Conservation (phyloP, 345 rosid species). For the Mallotus nudiflorus region DNA sequence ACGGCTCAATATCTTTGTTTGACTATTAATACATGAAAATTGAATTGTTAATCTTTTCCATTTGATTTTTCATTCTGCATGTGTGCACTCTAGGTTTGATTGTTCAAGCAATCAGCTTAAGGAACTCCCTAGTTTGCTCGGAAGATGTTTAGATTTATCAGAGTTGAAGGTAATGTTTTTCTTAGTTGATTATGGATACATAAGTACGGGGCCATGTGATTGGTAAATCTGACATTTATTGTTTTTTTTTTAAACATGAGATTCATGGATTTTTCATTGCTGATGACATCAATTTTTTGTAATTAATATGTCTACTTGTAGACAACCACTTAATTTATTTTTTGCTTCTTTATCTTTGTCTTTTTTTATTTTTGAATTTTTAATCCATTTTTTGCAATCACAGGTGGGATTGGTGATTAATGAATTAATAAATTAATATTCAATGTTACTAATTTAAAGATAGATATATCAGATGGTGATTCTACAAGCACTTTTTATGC, state of each 20-base stretch:
- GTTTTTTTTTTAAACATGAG: background rate
- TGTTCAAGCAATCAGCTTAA: constrained; percentile 76
- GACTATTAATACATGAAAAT: background rate
- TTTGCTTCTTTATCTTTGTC: too few relatives aligned
- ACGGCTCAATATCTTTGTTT: background rate
- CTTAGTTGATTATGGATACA: background rate
- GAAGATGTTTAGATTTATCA: constrained; percentile 70
- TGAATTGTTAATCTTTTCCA: background rate
- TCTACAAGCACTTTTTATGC: background rate
- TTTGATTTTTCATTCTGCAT: constrained; percentile 18
- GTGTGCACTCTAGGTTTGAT: constrained; percentile 61
- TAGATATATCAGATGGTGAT: too few relatives aligned
- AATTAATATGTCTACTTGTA: background rate
- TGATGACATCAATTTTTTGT: background rate
- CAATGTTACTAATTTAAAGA: background rate
- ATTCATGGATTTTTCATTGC: constrained; percentile 5
- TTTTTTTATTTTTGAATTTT: background rate
- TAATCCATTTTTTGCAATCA: background rate
- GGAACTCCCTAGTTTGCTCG: constrained; percentile 76
- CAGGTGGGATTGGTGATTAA: background rate
- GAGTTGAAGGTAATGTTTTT: constrained; percentile 73
- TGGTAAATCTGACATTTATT: constrained; percentile 9
- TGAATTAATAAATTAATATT: background rate
- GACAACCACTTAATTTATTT: background rate
- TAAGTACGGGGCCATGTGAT: background rate